A percentile compares a stretch with the other conserved stretches of the same genome.
Conservation (phyloP, 2,329 filamentous ascomycete species). For the Xylaria arbuscula region DNA sequence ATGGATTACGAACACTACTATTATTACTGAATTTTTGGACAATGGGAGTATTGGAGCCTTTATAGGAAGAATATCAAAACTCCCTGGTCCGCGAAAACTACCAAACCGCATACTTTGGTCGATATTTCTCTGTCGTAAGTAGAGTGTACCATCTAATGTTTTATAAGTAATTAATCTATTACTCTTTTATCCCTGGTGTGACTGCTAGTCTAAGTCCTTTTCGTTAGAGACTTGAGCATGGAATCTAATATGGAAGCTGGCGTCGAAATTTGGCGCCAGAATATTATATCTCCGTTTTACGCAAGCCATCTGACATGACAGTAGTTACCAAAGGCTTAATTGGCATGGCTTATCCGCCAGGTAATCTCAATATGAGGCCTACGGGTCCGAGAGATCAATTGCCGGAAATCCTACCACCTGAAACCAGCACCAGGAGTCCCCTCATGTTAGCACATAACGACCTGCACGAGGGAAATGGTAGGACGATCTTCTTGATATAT, state of each 20-base stretch:
- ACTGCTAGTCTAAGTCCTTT: neutral
- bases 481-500: neutral
- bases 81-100: neutral
- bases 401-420: neutral
- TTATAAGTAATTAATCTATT: too few species aligned
- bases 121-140: conserved; percentile 24
- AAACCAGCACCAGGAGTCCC: neutral
- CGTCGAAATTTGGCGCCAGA: neutral
- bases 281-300: neutral
- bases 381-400: conserved; percentile 1
- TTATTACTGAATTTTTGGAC: conserved; percentile 15
- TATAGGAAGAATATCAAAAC: neutral
- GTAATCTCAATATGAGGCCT: neutral
- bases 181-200: too few species aligned
- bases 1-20: conserved; percentile 5
- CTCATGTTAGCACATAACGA: neutral
- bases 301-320: neutral
- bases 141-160: neutral
- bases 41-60: conserved; percentile 7
- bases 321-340: conserved; percentile 7
- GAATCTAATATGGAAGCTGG: neutral
- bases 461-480: conserved; percentile 7
- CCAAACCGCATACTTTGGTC: conserved; percentile 17
- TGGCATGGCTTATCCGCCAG: conserved; percentile 15
- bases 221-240: neutral